Base-by-base conservation (phyloP, 495 filamentous ascomycete genomes). In the Recurvomyces mirabilis region DNA sequence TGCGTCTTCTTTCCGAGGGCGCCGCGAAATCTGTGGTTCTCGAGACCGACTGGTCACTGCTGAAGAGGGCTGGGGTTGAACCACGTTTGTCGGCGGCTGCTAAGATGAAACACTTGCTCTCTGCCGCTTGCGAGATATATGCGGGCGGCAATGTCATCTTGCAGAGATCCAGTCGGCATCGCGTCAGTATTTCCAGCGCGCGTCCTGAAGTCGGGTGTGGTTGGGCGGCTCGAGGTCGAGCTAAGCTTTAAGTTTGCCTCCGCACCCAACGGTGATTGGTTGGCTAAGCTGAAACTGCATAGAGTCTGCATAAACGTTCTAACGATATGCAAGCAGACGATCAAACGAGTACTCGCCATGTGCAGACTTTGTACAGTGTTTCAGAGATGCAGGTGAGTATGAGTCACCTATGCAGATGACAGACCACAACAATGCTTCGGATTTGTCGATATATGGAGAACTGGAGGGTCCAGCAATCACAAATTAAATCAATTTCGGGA, bases 61-160 rank as follows among this genome's bases (percentile, higher is more conserved):
- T 51, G 14, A 42, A 35, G 11, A 32, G 35, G 47, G 47, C 7
- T 24, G 21, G 3, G 12, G 25, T 29, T 28, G 43, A 52, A 41
- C 49, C 35, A 37, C 38, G 35, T 4, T n/a, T 23, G 14, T 43
- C 46, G 24, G 49, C 49, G 49, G 32, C 30, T 36, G 32, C 15
- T 18, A 39, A 47, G 38, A 52, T 52, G 49, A 52, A 52, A 52
- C 49, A 14, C 20, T 39, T 32, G 39, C 5, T 18, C 6, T 21
- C 12, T 17, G 29, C 14, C 18, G 31, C 19, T 23, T 22, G 24
- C 24, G 22, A 12, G 12, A 34, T 29, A 4, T 3, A 5, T 6
- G 24, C 12, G 13, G n/a, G 7, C 13, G 41, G 32, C n/a, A 13
- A 9, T 24, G 2, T 35, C 15, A 34, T 38, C 17, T 28, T 13